phyloP scores from a whole-genome alignment of 225 moss, liverwort and hornwort species.

The Takakia lepidozioides region DNA sequence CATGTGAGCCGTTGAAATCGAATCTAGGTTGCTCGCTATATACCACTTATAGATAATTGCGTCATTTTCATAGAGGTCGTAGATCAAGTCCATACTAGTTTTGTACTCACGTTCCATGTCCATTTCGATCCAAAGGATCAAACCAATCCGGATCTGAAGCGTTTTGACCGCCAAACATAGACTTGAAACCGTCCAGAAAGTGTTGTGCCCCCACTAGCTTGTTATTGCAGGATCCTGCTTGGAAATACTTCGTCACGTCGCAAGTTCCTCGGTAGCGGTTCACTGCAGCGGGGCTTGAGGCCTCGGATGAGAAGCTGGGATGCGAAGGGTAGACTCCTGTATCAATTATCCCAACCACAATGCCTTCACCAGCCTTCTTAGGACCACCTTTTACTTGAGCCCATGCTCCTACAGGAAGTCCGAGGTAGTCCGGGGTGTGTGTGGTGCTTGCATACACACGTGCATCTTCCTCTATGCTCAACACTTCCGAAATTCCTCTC shows the following conservation, averaged over 20 bases:
- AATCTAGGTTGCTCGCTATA: neutral
- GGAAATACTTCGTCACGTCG: conserved; percentile 16
- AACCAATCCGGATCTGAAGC: conserved; percentile 11
- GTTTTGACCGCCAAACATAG: neutral
- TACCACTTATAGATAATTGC: neutral
- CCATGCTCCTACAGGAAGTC: conserved; percentile 33
- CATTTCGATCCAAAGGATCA: conserved; percentile 32
- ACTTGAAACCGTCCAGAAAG: conserved; percentile 18
- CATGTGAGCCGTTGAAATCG: no score
- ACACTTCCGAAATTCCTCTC: conserved; percentile 10
- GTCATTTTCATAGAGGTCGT: neutral
- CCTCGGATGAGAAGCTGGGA: conserved; percentile 32
- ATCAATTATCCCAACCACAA: conserved; percentile 40
- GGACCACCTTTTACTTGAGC: conserved; percentile 14
- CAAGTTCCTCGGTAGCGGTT: conserved; percentile 19
- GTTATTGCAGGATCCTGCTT: conserved; percentile 35
- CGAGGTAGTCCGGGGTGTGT: conserved; percentile 31
- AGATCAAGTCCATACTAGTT: neutral
- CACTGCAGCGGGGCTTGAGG: conserved; percentile 19
- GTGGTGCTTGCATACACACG: conserved; percentile 19
- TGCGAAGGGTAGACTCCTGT: conserved; percentile 42
- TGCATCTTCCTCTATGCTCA: conserved; percentile 12
- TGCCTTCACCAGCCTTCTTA: conserved; percentile 22
- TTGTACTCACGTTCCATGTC: conserved; percentile 45
- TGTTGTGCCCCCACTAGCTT: conserved; percentile 45